Evolutionary conservation across 148 eudicot genomes (phyloP).

Genomic region (Chenopodium berlandieri): DNA sequence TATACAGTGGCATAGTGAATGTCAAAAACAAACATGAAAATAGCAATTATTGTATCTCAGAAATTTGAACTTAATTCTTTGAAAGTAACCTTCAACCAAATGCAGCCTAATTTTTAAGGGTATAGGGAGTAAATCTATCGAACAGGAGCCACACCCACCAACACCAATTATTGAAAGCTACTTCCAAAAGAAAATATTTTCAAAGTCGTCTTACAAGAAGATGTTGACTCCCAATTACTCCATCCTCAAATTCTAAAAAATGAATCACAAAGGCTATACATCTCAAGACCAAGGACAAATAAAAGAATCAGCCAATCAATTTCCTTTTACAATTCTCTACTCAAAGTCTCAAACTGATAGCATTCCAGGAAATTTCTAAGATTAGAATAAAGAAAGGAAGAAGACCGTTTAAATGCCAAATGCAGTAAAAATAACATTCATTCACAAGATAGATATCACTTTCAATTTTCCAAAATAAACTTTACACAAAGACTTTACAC

Average conservation of each 20-base stretch:
- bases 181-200: neutral
- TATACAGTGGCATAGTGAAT: neutral
- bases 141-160: neutral
- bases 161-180: neutral
- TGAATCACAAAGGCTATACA: neutral
- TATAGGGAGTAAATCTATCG: neutral
- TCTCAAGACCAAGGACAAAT: neutral
- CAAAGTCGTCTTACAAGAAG: neutral
- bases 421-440: neutral
- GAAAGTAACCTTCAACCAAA: too few species aligned
- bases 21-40: too few species aligned
- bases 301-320: neutral
- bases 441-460: neutral
- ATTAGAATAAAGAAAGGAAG: neutral
- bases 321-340: neutral
- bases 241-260: neutral
- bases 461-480: neutral
- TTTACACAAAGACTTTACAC: neutral
- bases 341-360: neutral
- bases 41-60: too few species aligned
- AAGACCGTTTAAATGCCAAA: neutral
- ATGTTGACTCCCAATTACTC: neutral
- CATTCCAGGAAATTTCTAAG: neutral
- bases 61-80: too few species aligned
- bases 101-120: neutral